Percentiles rank a stretch among this genome's conserved stretches.
phyloP scores from a whole-genome alignment of 2,329 filamentous ascomycete genomes.

The Parastagonospora nodorum region DNA sequence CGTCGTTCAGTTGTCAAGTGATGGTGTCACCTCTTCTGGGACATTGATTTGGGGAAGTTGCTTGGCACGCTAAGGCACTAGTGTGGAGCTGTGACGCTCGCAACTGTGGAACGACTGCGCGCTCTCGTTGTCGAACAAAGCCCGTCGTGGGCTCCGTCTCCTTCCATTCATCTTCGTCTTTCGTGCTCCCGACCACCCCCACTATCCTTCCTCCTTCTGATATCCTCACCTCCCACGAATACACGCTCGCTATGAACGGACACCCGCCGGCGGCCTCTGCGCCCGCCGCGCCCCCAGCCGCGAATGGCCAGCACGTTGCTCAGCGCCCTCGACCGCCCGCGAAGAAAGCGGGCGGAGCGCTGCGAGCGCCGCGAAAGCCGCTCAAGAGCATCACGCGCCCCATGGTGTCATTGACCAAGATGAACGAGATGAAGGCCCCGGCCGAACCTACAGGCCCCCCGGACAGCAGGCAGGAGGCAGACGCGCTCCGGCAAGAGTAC shows the following conservation, averaged over 20 bases:
- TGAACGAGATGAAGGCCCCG: conserved; percentile 33
- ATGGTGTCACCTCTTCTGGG: conserved; percentile 8
- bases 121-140: conserved; percentile 4
- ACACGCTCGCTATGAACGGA: conserved; percentile 23
- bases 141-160: conserved; percentile 10
- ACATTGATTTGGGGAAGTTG: conserved; percentile 2
- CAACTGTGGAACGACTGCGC: conserved; percentile 4
- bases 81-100: conserved; percentile 20
- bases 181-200: conserved; percentile 28
- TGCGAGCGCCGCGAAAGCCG: conserved; percentile 40
- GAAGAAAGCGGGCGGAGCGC: conserved; percentile 40
- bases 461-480: conserved; percentile 19
- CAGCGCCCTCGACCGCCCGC: conserved; percentile 41
- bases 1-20: not conserved
- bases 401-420: conserved; percentile 39
- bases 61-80: conserved; percentile 12
- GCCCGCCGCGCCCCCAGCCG: conserved; percentile 31
- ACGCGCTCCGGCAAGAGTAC: conserved; percentile 33
- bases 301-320: conserved; percentile 39
- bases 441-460: conserved; percentile 6
- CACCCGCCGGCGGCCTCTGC: conserved; percentile 18
- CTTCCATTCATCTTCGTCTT: conserved; percentile 24
- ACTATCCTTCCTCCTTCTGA: conserved; percentile 26
- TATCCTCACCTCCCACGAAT: not conserved
- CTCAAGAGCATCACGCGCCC: conserved; percentile 41